Evolutionary conservation across 768 basidiomycete species (phyloP).

Genomic region (Multifurca ochricompacta): DNA sequence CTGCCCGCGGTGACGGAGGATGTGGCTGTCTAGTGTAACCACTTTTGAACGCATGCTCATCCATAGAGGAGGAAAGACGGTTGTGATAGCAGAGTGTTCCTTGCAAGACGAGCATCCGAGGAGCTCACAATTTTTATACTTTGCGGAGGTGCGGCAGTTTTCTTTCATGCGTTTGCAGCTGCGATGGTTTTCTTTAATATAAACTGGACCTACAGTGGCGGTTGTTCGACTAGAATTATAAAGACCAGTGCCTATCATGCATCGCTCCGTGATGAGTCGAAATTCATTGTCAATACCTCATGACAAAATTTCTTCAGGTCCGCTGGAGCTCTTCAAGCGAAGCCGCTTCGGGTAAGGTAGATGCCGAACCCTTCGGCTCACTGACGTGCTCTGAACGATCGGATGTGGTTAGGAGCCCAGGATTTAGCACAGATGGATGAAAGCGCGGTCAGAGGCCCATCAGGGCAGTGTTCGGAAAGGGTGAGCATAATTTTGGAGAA

Average conservation of each 20-base stretch:
- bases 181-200: conserved; percentile 11
- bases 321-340: conserved; percentile 6
- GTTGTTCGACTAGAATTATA: background rate
- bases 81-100: conserved; percentile 3
- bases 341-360: conserved; percentile 10
- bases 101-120: conserved; percentile 4
- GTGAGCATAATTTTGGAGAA: background rate
- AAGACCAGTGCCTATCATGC: background rate
- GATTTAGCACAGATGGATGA: background rate
- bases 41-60: conserved; percentile 8
- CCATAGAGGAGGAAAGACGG: conserved; percentile 12
- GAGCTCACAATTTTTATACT: conserved; percentile 8
- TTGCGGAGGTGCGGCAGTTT: background rate
- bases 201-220: background rate
- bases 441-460: conserved; percentile 5
- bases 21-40: background rate
- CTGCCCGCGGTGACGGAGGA: background rate
- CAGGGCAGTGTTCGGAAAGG: conserved; percentile 10
- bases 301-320: conserved; percentile 5
- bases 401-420: conserved; percentile 6
- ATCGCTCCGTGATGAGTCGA: conserved; percentile 6
- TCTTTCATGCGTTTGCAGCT: background rate
- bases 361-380: conserved; percentile 1
- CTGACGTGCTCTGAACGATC: background rate
- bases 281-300: conserved; percentile 4